phyloP scores from a whole-genome alignment of 805 yeast species.

The Sungouiozyma ichnusensis region DNA sequence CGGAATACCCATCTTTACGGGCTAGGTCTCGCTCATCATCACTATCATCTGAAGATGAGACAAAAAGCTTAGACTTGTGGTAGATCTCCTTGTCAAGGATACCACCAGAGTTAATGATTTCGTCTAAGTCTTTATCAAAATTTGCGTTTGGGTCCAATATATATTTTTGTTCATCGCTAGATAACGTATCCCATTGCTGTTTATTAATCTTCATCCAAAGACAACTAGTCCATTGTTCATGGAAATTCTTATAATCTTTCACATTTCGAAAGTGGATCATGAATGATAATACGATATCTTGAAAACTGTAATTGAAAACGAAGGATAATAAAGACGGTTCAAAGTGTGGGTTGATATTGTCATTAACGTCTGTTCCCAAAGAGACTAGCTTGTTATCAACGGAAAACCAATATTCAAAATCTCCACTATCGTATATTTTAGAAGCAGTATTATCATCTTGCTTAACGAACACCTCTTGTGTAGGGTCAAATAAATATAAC shows the following conservation, averaged over 20 bases:
- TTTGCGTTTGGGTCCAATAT: conserved; percentile 39
- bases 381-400: conserved; percentile 26
- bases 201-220: conserved; percentile 54
- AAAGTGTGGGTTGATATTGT: conserved; percentile 56
- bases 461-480: conserved; percentile 36
- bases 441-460: conserved; percentile 31
- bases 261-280: conserved; percentile 43
- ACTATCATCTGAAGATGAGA: conserved; percentile 13
- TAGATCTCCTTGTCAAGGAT: background rate
- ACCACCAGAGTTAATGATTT: conserved; percentile 17
- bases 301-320: conserved; percentile 48
- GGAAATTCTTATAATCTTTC: conserved; percentile 39
- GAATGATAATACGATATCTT: conserved; percentile 44
- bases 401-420: conserved; percentile 45
- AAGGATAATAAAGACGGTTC: conserved; percentile 43
- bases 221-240: conserved; percentile 39
- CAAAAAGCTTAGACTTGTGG: background rate
- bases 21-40: conserved; percentile 24
- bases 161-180: conserved; percentile 42
- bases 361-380: conserved; percentile 34
- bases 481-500: conserved; percentile 51
- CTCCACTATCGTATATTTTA: conserved; percentile 35
- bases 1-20: conserved; percentile 23
- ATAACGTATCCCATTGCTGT: conserved; percentile 36
- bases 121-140: conserved; percentile 31